These are phyloP conservation scores for Umbelopsis isabellina DNA, from an alignment of 192 early-diverging fungal species.

Conservation along the genomic window DNA sequence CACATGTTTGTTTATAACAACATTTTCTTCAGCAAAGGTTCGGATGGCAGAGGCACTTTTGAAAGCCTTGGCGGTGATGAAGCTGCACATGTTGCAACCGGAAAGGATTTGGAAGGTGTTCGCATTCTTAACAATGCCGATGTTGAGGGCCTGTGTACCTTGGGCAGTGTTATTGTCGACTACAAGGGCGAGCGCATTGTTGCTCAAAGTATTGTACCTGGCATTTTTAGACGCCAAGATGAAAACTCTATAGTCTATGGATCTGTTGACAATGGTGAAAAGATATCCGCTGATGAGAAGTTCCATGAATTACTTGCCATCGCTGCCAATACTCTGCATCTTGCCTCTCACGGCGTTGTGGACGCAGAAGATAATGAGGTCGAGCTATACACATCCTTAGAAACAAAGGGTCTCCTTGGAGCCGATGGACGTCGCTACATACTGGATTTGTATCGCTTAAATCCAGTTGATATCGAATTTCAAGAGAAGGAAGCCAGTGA, in stretches of 20 bases:
- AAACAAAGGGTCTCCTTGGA: constrained; percentile 91
- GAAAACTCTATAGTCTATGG: constrained; percentile 89
- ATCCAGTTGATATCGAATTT: constrained; percentile 91
- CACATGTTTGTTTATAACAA: constrained; percentile 95
- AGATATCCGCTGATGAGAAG: constrained; percentile 67
- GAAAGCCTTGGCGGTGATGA: constrained; percentile 82
- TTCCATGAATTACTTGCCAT: constrained; percentile 74
- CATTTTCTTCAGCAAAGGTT: constrained; percentile 92
- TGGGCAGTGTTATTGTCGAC: constrained; percentile 91
- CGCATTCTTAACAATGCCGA: constrained; percentile 73
- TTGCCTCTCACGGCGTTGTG: constrained; percentile 77
- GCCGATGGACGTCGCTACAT: constrained; percentile 92
- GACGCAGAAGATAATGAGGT: constrained; percentile 67
- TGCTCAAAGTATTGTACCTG: constrained; percentile 93
- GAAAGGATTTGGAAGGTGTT: constrained; percentile 95
- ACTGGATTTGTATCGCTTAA: constrained; percentile 90
- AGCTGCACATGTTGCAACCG: constrained; percentile 90
- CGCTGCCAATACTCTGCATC: constrained; percentile 77
- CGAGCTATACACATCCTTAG: constrained; percentile 79
- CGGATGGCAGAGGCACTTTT: constrained; percentile 86
- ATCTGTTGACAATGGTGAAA: constrained; percentile 81
- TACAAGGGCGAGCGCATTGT: constrained; percentile 90
- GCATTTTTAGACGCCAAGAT: constrained; percentile 76
- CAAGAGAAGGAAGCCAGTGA: constrained; percentile 67
- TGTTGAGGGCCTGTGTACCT: constrained; percentile 80